Evolutionary conservation across 805 yeast genomes (phyloP), one percentile per base, ranked within the genome.

Genomic region (Wickerhamiella allomyrinae): DNA sequence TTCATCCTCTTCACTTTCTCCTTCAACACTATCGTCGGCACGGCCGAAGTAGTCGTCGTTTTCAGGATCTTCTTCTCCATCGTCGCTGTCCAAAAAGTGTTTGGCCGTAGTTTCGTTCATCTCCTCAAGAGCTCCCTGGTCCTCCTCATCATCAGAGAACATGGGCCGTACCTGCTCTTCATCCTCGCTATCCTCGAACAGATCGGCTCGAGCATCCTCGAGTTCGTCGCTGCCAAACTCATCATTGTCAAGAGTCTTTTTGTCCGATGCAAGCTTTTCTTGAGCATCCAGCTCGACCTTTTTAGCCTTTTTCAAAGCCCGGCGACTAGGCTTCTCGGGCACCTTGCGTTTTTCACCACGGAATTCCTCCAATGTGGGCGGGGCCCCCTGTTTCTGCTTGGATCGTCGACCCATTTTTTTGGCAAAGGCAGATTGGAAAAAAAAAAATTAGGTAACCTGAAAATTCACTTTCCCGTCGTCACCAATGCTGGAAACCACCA

Each of bases 371-470:
- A 78, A 67, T 5, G 86, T 59, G 27, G 95, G 95, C 52, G 97
- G 97, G 45, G 73, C 82, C 37, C 85, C 91, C 66, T 89, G 97
- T 70, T 84, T 89, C 56, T 84, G 80, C 63, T 80, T 85, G 45
- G 84, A 83, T 68, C 83, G 79, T 74, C 95, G 80, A 61, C 97
- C 97, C 94, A 87, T 84, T 41, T 34, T 42, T 22, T 4, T 21
- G 15, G 14, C 11, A 39, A 34, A 21, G 19, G 21, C 17, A 14
- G 22, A 17, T 37, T 11, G 40, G 23, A 10, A 11, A 21, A 22
- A 46, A 37, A 37, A 42, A 42, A 23, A 24, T 39, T 33, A 35
- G 17, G 41, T 41, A 42, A 27, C 31, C 31, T 27, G 31, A 27
- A 27, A 27, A 31, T 17, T 27, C 31, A 27, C n/a, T n/a, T n/a